phyloP scores from a whole-genome alignment of 2,329 filamentous ascomycete genomes.

The Cordyceps militaris region DNA sequence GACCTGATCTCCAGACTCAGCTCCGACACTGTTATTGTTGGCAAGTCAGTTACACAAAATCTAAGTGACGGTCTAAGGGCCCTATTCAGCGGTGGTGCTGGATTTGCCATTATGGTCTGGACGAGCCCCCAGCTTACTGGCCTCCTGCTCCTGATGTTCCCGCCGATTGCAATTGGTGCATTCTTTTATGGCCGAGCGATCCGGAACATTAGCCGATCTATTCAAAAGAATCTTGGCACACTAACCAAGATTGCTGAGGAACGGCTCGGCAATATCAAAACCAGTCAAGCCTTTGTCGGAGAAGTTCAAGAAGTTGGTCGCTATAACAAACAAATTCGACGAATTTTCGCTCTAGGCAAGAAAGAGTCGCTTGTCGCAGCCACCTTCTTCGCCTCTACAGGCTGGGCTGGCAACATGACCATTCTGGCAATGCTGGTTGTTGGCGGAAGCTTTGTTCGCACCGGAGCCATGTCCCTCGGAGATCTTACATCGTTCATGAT shows the following conservation, averaged over 20 bases:
- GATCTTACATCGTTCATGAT: conserved; percentile 96
- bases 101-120: conserved; percentile 91
- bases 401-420: conserved; percentile 93
- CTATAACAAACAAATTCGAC: conserved; percentile 87
- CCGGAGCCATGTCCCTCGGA: conserved; percentile 78
- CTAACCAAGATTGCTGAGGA: conserved; percentile 97
- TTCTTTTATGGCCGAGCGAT: conserved; percentile 89
- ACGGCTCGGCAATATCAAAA: conserved; percentile 92
- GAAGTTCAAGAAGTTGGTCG: conserved; percentile 84
- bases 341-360: conserved; percentile 84
- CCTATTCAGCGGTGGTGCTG: conserved; percentile 81
- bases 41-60: conserved; percentile 97
- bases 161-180: conserved; percentile 81
- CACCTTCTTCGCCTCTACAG: conserved; percentile 80
- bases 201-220: conserved; percentile 80
- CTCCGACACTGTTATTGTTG: conserved; percentile 95
- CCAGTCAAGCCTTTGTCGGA: conserved; percentile 90
- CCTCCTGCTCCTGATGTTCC: conserved; percentile 78
- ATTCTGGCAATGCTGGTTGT: conserved; percentile 85
- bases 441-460: conserved; percentile 83
- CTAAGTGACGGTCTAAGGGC: conserved; percentile 91
- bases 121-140: conserved; percentile 86
- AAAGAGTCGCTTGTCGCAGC: conserved; percentile 83
- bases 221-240: conserved; percentile 88
- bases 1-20: conserved; percentile 93